phyloP scores from a whole-genome alignment of 352 stramenopile species.

The Phytophthora podocarpi region DNA sequence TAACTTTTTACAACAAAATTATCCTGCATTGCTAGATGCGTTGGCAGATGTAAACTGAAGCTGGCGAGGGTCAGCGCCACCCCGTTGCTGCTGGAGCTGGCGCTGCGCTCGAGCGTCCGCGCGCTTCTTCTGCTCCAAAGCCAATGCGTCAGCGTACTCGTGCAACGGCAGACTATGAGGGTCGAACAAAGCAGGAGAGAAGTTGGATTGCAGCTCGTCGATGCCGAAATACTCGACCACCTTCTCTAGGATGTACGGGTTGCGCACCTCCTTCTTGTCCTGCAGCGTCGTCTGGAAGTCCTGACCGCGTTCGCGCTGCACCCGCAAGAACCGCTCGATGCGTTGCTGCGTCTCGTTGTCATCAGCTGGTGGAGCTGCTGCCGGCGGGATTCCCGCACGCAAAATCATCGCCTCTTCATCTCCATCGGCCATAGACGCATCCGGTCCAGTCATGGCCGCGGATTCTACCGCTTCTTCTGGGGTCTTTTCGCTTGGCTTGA shows the following conservation, averaged over 20 bases:
- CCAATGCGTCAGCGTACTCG: conserved; percentile 70
- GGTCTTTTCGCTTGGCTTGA: conserved; percentile 5
- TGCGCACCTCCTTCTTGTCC: conserved; percentile 85
- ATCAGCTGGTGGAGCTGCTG: conserved; percentile 16
- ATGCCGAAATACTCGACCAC: conserved; percentile 89
- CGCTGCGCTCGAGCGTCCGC: conserved; percentile 42
- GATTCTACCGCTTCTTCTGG: conserved; percentile 1
- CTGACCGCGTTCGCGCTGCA: conserved; percentile 42
- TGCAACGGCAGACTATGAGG: conserved; percentile 68
- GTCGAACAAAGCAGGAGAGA: conserved; percentile 67
- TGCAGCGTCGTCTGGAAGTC: conserved; percentile 76
- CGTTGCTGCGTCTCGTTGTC: conserved; percentile 57
- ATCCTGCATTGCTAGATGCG: conserved; percentile 17
- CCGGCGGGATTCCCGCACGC: conserved; percentile 47
- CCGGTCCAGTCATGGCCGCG: not conserved
- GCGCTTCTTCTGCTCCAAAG: conserved; percentile 66
- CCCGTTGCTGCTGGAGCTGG: conserved; percentile 42
- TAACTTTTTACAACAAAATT: conserved; percentile 14
- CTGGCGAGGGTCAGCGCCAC: conserved; percentile 10
- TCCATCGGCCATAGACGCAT: conserved; percentile 15
- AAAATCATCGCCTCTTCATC: conserved; percentile 45
- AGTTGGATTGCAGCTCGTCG: conserved; percentile 82
- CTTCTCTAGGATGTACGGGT: conserved; percentile 88
- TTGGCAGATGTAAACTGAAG: conserved; percentile 30
- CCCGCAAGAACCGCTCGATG: conserved; percentile 62